Percentiles rank a stretch among this genome's conserved stretches.
phyloP scores from a whole-genome alignment of 2,329 filamentous ascomycete species.

The Exophiala aquamarina region DNA sequence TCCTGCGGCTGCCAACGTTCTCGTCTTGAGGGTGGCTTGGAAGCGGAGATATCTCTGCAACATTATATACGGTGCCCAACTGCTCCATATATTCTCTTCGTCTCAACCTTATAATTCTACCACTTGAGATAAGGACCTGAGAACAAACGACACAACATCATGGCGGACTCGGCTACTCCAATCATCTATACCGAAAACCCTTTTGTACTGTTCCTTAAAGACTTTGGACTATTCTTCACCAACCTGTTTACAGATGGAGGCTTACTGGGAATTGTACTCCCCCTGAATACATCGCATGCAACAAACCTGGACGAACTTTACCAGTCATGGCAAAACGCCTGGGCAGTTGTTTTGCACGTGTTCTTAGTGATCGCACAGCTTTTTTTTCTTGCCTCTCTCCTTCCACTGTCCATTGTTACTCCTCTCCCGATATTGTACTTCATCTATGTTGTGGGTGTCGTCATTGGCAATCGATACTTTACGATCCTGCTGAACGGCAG shows the following conservation, averaged over 20 bases:
- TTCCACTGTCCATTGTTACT: constrained; percentile 40
- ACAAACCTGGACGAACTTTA: constrained; percentile 61
- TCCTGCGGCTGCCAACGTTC: too few relatives aligned
- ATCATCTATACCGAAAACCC: constrained; percentile 33
- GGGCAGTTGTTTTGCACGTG: constrained; percentile 58
- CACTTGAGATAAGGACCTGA: too few relatives aligned
- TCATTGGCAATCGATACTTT: constrained; percentile 34
- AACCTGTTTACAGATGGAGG: constrained; percentile 14
- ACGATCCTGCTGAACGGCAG: constrained; percentile 37
- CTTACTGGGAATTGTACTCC: constrained; percentile 62
- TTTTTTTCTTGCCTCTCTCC: constrained; percentile 55
- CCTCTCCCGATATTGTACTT: constrained; percentile 37
- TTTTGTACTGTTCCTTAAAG: constrained; percentile 39
- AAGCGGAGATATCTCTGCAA: too few relatives aligned
- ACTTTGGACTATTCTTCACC: constrained; percentile 21
- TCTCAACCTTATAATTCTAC: too few relatives aligned
- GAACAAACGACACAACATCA: neutral
- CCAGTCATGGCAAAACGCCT: constrained; percentile 50
- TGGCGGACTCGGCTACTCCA: neutral
- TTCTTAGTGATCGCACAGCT: constrained; percentile 62
- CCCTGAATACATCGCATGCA: constrained; percentile 53
- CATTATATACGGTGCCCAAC: too few relatives aligned
- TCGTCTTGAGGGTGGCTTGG: too few relatives aligned
- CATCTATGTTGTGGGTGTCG: constrained; percentile 30
- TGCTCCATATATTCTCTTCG: too few relatives aligned